Conservation (phyloP, 164 flowering plant species). For the Warburgia ugandensis region DNA sequence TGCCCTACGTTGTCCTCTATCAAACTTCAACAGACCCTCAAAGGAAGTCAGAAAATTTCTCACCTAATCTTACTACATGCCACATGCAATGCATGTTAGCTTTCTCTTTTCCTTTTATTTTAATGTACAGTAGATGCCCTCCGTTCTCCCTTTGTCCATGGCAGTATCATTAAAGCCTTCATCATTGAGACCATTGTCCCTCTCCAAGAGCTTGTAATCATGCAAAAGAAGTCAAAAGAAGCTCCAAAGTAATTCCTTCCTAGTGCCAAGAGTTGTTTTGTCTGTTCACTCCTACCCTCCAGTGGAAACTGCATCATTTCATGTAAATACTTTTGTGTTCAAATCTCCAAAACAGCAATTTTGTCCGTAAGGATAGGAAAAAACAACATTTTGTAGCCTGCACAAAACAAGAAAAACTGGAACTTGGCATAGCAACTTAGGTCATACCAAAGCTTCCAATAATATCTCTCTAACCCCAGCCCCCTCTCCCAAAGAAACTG, state of each 20-base stretch:
- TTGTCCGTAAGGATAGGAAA: too few species aligned
- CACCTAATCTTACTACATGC: not conserved
- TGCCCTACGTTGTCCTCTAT: too few species aligned
- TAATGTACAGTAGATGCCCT: slow-evolving; percentile 12
- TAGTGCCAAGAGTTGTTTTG: slow-evolving; percentile 5
- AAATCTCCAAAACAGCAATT: too few species aligned
- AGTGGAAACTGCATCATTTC: slow-evolving; percentile 9
- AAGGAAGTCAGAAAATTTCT: too few species aligned
- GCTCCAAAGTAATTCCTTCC: slow-evolving; percentile 11
- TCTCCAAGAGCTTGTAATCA: not conserved
- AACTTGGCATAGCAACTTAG: too few species aligned
- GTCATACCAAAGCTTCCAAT: too few species aligned
- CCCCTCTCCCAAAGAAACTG: too few species aligned
- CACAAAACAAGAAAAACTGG: too few species aligned
- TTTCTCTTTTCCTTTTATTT: slow-evolving; percentile 7
- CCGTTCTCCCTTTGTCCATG: slow-evolving; percentile 8
- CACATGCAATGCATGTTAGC: slow-evolving; percentile 1
- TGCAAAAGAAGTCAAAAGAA: slow-evolving; percentile 20
- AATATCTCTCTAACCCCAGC: too few species aligned
- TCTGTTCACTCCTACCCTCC: not conserved
- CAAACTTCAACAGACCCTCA: too few species aligned
- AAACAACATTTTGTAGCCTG: too few species aligned
- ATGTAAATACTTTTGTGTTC: not conserved
- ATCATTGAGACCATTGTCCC: slow-evolving; percentile 17
- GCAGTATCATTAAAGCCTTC: slow-evolving; percentile 15